phyloP scores from a whole-genome alignment of 2,329 filamentous ascomycete genomes.

The Trichoderma endophyticum region DNA sequence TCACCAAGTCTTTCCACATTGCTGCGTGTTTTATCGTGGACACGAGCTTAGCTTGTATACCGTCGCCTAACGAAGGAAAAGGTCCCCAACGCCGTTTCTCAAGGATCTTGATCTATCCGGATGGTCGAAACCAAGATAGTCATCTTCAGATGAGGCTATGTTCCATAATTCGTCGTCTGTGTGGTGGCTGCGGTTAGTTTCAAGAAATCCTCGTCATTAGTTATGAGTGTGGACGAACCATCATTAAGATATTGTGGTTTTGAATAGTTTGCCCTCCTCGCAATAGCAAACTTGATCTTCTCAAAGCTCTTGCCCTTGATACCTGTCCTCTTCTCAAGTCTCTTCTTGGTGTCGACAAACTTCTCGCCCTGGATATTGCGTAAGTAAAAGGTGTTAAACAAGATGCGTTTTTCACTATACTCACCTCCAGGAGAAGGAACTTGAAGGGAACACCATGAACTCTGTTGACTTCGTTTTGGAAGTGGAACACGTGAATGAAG shows the following conservation, averaged over 20 bases:
- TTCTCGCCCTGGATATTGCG: slow-evolving; percentile 62
- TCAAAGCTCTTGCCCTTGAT: slow-evolving; percentile 98
- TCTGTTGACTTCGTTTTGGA: slow-evolving; percentile 82
- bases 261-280: slow-evolving; percentile 68
- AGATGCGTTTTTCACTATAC: not conserved
- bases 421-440: slow-evolving; percentile 77
- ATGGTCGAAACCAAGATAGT: slow-evolving; percentile 64
- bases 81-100: slow-evolving; percentile 59
- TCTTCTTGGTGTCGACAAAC: slow-evolving; percentile 89
- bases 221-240: slow-evolving; percentile 49
- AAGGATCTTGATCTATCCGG: slow-evolving; percentile 57
- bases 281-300: slow-evolving; percentile 92
- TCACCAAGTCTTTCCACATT: not conserved
- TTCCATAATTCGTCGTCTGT: slow-evolving; percentile 59
- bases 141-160: slow-evolving; percentile 52
- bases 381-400: slow-evolving; percentile 16
- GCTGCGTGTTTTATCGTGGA: not conserved
- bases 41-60: not conserved
- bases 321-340: slow-evolving; percentile 87
- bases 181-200: slow-evolving; percentile 20
- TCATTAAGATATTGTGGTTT: slow-evolving; percentile 82
- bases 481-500: slow-evolving; percentile 82
- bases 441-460: slow-evolving; percentile 87
- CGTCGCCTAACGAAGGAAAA: slow-evolving; percentile 51
- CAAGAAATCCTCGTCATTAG: not conserved